These are phyloP conservation scores for Quercus lobata DNA, from an alignment of 331 rosid species.

Conservation along the genomic window DNA sequence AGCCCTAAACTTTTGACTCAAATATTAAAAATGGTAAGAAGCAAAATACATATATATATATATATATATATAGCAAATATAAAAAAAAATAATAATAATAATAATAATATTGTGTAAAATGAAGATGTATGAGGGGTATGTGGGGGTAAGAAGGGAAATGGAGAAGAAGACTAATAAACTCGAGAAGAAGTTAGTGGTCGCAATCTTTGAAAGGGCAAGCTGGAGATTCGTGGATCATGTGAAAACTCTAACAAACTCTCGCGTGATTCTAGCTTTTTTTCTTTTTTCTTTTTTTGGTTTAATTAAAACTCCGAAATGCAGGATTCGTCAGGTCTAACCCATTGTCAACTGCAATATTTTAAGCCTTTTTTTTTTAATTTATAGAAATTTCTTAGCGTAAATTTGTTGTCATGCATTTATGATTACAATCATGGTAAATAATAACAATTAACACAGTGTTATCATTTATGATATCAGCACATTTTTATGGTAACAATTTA, in stretches of 20 bases:
- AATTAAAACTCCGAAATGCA: too few relatives aligned
- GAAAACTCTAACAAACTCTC: conserved; percentile 48
- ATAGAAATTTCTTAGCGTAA: too few relatives aligned
- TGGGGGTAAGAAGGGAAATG: conserved; percentile 11
- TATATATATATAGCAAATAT: neutral
- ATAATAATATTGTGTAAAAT: neutral
- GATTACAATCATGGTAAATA: too few relatives aligned
- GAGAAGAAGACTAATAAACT: neutral
- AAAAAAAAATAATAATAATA: neutral
- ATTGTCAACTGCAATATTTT: neutral
- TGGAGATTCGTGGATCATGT: conserved; percentile 69
- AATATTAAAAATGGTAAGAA: too few relatives aligned
- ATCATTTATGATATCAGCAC: too few relatives aligned
- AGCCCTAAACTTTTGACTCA: too few relatives aligned
- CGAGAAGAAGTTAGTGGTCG: conserved; percentile 17
- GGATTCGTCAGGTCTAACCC: neutral
- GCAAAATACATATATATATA: neutral
- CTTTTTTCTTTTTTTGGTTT: neutral
- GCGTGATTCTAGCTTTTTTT: conserved; percentile 49
- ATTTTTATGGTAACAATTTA: too few relatives aligned
- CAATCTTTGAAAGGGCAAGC: conserved; percentile 46
- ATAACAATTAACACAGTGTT: too few relatives aligned
- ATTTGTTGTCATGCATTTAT: too few relatives aligned
- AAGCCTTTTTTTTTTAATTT: too few relatives aligned
- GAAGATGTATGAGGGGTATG: neutral